Percentiles rank a stretch among this genome's conserved stretches.
Evolutionary conservation across 2,329 filamentous ascomycete genomes (phyloP).

Genomic region (Ophiosphaerella korrae): DNA sequence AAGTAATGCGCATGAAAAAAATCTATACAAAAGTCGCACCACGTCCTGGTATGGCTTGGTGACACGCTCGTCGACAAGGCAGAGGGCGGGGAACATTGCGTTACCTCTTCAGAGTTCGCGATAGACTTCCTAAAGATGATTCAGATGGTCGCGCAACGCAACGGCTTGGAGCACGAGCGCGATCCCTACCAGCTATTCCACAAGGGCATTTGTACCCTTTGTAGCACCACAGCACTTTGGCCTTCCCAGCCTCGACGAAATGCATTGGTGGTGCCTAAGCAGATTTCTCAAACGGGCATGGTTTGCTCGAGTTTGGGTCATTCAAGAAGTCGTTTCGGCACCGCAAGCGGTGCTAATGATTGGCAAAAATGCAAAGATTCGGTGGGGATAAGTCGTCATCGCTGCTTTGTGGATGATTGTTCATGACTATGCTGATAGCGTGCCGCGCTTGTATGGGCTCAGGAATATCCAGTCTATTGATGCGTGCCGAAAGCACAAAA

Average conservation of each 20-base stretch:
- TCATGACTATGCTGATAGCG: too few species aligned
- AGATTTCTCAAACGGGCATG: conserved; percentile 1
- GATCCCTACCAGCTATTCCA: background rate
- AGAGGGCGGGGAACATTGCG: background rate
- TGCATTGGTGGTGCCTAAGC: background rate
- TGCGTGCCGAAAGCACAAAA: background rate
- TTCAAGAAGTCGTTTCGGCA: conserved; percentile 4
- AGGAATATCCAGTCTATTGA: conserved; percentile 1
- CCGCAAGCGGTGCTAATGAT: background rate
- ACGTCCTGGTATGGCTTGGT: conserved; percentile 8
- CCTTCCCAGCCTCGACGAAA: background rate
- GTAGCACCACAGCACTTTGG: background rate
- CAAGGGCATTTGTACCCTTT: background rate
- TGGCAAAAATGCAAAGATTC: background rate
- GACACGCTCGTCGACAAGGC: too few species aligned
- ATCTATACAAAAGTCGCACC: conserved; percentile 12
- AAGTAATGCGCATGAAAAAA: conserved; percentile 17
- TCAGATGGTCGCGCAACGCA: background rate
- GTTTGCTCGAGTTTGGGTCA: conserved; percentile 6
- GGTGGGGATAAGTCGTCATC: too few species aligned
- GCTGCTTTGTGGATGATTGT: too few species aligned
- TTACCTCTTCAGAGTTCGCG: background rate
- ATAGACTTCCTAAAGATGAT: background rate
- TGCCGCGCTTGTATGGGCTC: background rate
- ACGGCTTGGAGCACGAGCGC: background rate